Evolutionary conservation across 768 basidiomycete species (phyloP).

Genomic region (Amanita molliuscula): DNA sequence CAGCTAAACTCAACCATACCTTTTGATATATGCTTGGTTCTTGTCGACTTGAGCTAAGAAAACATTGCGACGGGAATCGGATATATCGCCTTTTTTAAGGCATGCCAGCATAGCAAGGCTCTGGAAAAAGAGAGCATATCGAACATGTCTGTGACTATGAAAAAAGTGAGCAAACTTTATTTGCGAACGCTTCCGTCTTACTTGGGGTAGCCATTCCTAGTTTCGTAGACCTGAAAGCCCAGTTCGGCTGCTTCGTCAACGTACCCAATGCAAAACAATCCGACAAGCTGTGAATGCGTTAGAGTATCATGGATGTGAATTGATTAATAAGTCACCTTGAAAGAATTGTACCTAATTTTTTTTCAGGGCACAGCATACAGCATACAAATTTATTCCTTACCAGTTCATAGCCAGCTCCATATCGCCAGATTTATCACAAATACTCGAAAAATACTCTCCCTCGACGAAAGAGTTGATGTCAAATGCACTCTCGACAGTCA

Average conservation of each 20-base stretch:
- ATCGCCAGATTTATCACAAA: slow-evolving; percentile 36
- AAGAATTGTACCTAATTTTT: slow-evolving; percentile 46
- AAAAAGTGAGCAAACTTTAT: background rate
- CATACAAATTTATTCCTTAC: slow-evolving; percentile 21
- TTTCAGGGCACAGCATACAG: background rate
- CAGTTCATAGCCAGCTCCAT: slow-evolving; percentile 46
- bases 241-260: slow-evolving; percentile 46
- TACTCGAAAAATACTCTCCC: slow-evolving; percentile 34
- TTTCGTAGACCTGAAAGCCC: slow-evolving; percentile 53
- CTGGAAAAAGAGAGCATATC: slow-evolving; percentile 63
- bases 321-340: slow-evolving; percentile 32
- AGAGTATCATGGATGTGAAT: slow-evolving; percentile 1
- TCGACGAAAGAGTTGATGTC: slow-evolving; percentile 54
- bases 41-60: slow-evolving; percentile 48
- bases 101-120: slow-evolving; percentile 56
- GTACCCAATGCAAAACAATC: slow-evolving; percentile 52
- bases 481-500: slow-evolving; percentile 41
- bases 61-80: slow-evolving; percentile 20
- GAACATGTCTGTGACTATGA: slow-evolving; percentile 54
- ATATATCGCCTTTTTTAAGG: slow-evolving; percentile 33
- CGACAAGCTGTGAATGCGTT: slow-evolving; percentile 37
- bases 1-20: slow-evolving; percentile 23
- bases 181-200: slow-evolving; percentile 19
- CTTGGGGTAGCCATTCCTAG: slow-evolving; percentile 55
- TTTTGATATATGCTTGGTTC: slow-evolving; percentile 54